Evolutionary conservation across 2,329 filamentous ascomycete species (phyloP).

Genomic region (Diaporthe sp.): DNA sequence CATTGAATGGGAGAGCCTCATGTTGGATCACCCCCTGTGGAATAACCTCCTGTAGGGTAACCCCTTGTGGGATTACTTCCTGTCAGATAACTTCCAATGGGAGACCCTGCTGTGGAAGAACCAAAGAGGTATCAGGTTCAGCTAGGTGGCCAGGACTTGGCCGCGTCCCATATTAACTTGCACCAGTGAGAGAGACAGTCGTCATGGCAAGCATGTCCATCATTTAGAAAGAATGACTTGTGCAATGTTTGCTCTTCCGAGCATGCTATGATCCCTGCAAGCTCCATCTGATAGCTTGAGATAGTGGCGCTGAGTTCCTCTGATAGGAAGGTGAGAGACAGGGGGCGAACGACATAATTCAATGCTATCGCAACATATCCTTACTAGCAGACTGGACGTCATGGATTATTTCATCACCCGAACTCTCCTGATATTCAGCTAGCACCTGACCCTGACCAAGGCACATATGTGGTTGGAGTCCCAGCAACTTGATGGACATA

Average conservation of each 20-base stretch:
- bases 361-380: neutral
- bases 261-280: neutral
- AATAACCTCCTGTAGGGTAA: neutral
- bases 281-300: neutral
- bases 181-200: neutral
- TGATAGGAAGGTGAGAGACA: conserved; percentile 5
- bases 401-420: neutral
- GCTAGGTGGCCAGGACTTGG: neutral
- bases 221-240: neutral
- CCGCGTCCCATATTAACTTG: conserved; percentile 1
- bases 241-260: neutral
- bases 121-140: neutral
- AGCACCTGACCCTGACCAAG: no score
- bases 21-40: neutral
- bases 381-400: no score
- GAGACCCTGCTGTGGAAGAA: neutral
- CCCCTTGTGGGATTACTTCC: neutral
- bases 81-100: neutral
- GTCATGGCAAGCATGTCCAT: neutral
- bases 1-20: no score
- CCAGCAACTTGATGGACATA: no score
- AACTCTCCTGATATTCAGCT: neutral
- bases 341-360: neutral
- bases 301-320: neutral
- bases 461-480: no score